A percentile compares a stretch with the other conserved stretches of the same genome.
These are phyloP conservation scores for Talaromyces sp. DNA, from an alignment of 2,329 filamentous ascomycete genomes.

Conservation along the genomic window DNA sequence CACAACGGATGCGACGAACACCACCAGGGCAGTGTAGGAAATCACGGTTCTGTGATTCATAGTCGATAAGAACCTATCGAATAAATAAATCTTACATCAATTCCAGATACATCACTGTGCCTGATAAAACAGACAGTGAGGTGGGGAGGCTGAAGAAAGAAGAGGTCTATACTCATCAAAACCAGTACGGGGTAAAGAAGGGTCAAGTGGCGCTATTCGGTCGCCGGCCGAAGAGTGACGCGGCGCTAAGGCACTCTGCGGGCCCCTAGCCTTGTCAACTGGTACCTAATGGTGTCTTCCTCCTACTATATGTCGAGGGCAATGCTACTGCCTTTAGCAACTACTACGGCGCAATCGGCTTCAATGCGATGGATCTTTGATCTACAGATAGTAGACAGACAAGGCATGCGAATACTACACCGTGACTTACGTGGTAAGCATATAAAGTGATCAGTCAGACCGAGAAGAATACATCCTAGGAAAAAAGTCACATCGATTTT, in stretches of 20 bases:
- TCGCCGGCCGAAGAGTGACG: not conserved
- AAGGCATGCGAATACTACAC: not conserved
- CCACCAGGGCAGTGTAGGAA: constrained; percentile 10
- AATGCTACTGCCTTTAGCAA: too few species aligned
- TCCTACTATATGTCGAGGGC: too few species aligned
- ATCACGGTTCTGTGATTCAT: constrained; percentile 15
- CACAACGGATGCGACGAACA: constrained; percentile 13
- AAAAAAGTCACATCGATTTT: not conserved
- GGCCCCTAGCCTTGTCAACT: too few species aligned
- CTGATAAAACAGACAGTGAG: not conserved
- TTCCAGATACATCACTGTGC: not conserved
- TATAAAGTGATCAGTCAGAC: not conserved
- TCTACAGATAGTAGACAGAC: not conserved
- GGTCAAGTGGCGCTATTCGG: not conserved
- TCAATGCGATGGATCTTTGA: too few species aligned
- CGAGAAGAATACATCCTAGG: not conserved
- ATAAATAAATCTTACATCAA: not conserved
- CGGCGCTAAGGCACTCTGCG: not conserved
- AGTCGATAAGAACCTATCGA: not conserved
- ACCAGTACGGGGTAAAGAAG: not conserved
- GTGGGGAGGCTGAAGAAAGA: not conserved
- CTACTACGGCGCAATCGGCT: too few species aligned
- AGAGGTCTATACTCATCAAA: not conserved
- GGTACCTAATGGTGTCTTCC: too few species aligned
- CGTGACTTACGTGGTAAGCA: not conserved